Evolutionary conservation across 2,329 filamentous ascomycete species (phyloP), one percentile per base, ranked within the genome.

Genomic region (Trichoderma asperellum): DNA sequence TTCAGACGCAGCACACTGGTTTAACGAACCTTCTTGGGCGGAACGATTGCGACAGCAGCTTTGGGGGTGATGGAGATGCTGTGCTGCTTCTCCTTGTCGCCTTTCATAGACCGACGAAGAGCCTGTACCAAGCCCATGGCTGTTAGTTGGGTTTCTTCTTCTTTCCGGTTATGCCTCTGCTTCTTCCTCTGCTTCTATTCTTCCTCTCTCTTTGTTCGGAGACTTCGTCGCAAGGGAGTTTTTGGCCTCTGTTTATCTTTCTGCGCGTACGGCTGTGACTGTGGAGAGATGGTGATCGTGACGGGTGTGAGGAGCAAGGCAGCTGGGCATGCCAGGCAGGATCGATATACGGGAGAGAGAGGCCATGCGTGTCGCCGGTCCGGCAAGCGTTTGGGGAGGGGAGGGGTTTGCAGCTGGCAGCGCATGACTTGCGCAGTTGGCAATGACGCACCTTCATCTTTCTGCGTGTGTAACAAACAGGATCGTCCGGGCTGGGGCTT

Each of bases 41-140:
- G 93, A 32, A 96, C 88, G 77, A 97, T 97, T 64, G 94, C 93
- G 73, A 95, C 88, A 52, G 93, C 92, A 68, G 94, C 91, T 80
- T 97, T 97, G 72, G 92, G 91, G 18, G 91, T 89, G 74, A 97
- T 92, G 69, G 91, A 91, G 74, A 92, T 86, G 55, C 73, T 76
- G 77, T 92, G 91, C 73, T 89, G 86, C 73, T 89, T 88, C 79
- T 90, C 89, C 85, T 94, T 96, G 74, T 96, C 93, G 80, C 92
- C 91, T 84, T 97, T 97, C 82, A 97, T 91, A 72, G 93, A 97
- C 82, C 93, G 88, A 79, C 94, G 89, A 81, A 97, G 87, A 79
- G 90, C 91, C 91, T 93, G 83, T 59, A 84, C 73, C 52, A 81
- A 75, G 76, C 80, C 80, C 79, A 83, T 82, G 52, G 76, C 76